Evolutionary conservation across 805 yeast genomes (phyloP), one percentile per base, ranked within the genome.

Genomic region (Wickerhamomyces ciferrii): DNA sequence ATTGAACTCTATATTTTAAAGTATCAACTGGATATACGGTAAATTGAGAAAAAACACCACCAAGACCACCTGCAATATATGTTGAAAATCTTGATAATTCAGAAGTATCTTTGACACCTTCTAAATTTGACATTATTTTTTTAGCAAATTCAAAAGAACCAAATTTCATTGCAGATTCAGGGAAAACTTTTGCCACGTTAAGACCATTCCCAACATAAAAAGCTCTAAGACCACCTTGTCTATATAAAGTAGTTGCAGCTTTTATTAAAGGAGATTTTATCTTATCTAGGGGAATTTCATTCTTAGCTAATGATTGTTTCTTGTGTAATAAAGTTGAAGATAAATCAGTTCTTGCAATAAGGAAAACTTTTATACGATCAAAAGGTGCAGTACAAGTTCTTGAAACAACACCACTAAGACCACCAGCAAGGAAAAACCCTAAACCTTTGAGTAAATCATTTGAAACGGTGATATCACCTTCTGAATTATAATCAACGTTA

Each of bases 351-450:
- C 96, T 78, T 1, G 98, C 97, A 58, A 94, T 94, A 43, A 94
- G 70, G 56, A 87, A 94, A 14, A 94, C 98, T 63, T 94, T 94
- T 20, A 94, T 79, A 62, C 99, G 78, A 65, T 94, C 99, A 53
- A 94, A 87, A 11, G 99, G 99, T 0, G 98, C 99, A 0, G 99
- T 94, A 56, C 94, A 85, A 0, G 98, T 90, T 67, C 99, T 81
- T 14, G 97, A 89, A 4, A 94, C 85, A 2, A 92, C 99, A 2
- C 99, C 99, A 2, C 97, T 87, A 19, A 91, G 65, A 0, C 99
- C 99, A 36, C 99, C 99, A 2, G 97, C 96, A 31, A 91, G 67
- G 60, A 94, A 94, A 65, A 81, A 94, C 1, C 97, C 97, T 50
- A 89, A 75, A 29, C 97, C 96, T 60, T 85, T 81, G 43, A 87